These are phyloP conservation scores for Solanum hybrid DNA, from an alignment of 305 asterid genomes.

Conservation along the genomic window DNA sequence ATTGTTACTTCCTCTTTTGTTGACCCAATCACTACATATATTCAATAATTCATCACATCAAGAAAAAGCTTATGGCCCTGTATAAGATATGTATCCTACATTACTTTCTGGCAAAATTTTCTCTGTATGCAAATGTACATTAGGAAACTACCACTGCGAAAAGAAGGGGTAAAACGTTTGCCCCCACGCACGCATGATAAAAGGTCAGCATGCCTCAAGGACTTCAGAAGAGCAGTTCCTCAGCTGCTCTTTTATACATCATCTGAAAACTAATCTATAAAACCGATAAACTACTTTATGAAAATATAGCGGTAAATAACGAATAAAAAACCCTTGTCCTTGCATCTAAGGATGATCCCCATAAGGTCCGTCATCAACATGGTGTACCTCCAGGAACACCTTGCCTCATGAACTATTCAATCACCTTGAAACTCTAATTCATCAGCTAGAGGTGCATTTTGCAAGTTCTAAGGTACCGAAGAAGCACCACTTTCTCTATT, in stretches of 20 bases:
- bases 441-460: background rate
- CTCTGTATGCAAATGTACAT: background rate
- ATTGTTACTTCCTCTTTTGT: background rate
- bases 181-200: constrained; percentile 31
- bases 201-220: constrained; percentile 30
- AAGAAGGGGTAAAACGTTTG: background rate
- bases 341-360: background rate
- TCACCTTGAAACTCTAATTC: background rate
- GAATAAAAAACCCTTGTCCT: background rate
- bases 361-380: background rate
- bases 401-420: background rate
- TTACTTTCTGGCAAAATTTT: background rate
- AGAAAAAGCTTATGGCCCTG: background rate
- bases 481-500: background rate
- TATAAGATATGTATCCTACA: background rate
- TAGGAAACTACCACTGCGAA: background rate
- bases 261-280: constrained; percentile 1
- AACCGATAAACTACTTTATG: background rate
- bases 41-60: background rate
- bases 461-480: background rate
- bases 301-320: background rate
- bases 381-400: background rate
- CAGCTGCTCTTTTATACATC: constrained; percentile 8
- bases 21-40: background rate
- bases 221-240: background rate